A percentile compares a stretch with the other conserved stretches of the same genome.
Evolutionary conservation across 2,329 filamentous ascomycete genomes (phyloP).

Genomic region (Trichoderma pleuroti): DNA sequence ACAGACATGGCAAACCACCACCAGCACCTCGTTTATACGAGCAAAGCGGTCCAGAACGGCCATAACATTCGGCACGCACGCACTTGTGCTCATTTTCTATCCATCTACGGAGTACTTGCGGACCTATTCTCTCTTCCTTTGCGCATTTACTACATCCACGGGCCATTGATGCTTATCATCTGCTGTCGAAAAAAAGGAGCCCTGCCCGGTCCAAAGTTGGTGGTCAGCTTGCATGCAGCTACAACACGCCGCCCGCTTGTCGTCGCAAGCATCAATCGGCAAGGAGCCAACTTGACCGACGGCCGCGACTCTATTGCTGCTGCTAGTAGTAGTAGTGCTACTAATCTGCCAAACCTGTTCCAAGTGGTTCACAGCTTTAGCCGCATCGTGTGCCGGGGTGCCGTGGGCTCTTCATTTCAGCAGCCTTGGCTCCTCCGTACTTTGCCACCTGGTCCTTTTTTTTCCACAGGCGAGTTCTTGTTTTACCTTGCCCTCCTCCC

Average conservation of each 20-base stretch:
- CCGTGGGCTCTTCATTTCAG: conserved; percentile 15
- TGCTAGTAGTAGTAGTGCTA: too few relatives aligned
- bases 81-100: neutral
- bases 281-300: neutral
- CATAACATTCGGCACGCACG: neutral
- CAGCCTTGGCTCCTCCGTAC: conserved; percentile 2
- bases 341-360: neutral
- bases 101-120: neutral
- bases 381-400: neutral
- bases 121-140: neutral
- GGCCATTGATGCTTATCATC: neutral
- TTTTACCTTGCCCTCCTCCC: neutral
- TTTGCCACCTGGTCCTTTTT: neutral
- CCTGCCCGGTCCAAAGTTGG: neutral
- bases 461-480: neutral
- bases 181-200: neutral
- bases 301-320: neutral
- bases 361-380: neutral
- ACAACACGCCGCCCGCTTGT: neutral
- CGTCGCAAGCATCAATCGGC: neutral
- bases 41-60: neutral
- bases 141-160: neutral
- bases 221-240: conserved; percentile 12
- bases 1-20: neutral
- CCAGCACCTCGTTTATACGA: neutral